Evolutionary conservation across 345 rosid species (phyloP), one percentile per base, ranked within the genome.

Genomic region (Gynandropsis gynandra): DNA sequence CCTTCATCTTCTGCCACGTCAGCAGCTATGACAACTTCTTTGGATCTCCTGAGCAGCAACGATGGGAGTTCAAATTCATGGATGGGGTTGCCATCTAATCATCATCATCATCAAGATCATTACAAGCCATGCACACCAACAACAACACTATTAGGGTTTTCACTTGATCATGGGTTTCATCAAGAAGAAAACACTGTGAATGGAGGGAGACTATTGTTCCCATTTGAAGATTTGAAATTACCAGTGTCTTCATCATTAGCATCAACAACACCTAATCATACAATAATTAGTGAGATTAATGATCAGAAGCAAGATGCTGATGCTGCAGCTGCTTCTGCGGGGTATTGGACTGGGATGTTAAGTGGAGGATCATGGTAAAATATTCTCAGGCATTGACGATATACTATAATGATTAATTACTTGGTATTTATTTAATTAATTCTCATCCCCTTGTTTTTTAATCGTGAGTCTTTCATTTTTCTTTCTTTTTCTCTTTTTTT

Each of bases 281-380:
- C 66, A 20, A 15, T 27, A 47, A 80, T 35, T 62, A 62, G 75
- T 7, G 66, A 54, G 37, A 55, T 66, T 53, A 75, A 83, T 44
- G 67, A 81, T n/a, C 79, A 68, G 54, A 75, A 71, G 56, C 68
- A 65, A 46, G 82, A 70, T n/a, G 77, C 72, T 66, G 71, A 59
- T 42, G 61, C 52, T 47, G 51, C 66, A 15, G 15, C 71, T 27
- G 47, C 61, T 69, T 72, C 92, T 18, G 52, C 72, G 47, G 98
- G 89, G 9, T 90, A 79, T 63, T 90, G 98, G 98, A 79, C 83
- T 70, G 95, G 96, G 51, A 82, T 84, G 85, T 67, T 90, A 63
- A 89, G 84, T 53, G 98, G 98, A 51, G 93, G 96, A 72, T 79
- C 96, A 69, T 90, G 95, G 98, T 82, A 77, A 78, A 70, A 52